Evolutionary conservation across 1,139 yeast genomes (phyloP), one percentile per base, ranked within the genome.

Genomic region (Yamadazyma epiphylla): DNA sequence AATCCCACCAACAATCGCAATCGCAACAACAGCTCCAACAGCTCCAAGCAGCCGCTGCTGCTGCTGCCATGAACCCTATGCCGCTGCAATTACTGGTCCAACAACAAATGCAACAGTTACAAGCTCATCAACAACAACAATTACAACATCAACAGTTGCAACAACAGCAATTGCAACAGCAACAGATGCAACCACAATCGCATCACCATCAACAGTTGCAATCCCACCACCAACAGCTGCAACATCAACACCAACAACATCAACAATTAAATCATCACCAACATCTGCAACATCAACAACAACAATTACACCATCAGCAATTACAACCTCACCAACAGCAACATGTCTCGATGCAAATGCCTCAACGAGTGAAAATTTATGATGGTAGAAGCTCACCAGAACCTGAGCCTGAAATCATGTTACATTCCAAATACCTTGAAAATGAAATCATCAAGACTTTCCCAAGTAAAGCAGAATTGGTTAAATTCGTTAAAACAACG

Each of bases 361-460:
- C 20, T 7, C 20, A 17, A 10, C 7, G 20, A 17, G 10, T 17
- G 10, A 17, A 17, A 10, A 17, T 17, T 10, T 17, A 17, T 10
- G 20, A 17, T 10, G 9, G 10, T 10, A 7, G 20, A 27, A n/a
- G 27, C 30, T 5, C 19, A 24, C 11, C 24, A 13, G 10, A 14
- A 15, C 29, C 30, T 13, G 31, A n/a, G 4, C 27, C 26, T 5
- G 35, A 28, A 13, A 32, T 37, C 5, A 34, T 31, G 15, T 36
- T 42, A 20, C 43, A 33, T 13, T 41, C 42, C 10, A 38, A 41
- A 30, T 68, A 51, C 42, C 53, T 58, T 31, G 74, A 68, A 38
- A 66, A 66, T 39, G 74, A 67, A 42, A 62, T 68, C 29, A 67
- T 69, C 49, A 64, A 65, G 49, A 64, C 73, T 4, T 69, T 69